Base-by-base conservation (phyloP, 352 stramenopile species). In the Phytopythium boreale region DNA sequence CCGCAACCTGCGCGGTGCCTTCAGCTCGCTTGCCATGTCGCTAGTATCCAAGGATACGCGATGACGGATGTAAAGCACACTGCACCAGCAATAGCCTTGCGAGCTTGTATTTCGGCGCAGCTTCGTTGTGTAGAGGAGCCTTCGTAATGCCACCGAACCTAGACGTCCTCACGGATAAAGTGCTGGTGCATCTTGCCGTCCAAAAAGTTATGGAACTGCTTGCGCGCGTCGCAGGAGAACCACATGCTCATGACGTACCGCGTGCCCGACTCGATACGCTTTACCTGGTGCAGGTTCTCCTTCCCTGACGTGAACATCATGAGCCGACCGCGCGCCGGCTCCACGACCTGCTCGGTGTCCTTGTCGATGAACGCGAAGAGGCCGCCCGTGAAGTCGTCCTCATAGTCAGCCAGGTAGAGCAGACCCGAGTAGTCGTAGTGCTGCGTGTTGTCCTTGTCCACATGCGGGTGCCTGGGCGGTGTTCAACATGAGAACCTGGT, bases 401-500 rank as follows among this genome's bases (percentile, higher is more conserved):
- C 74, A 63, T 91, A 85, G 62, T 94, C 83, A 0, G 85, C 80
- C 11, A 97, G 69, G 60, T 98, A 98, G 10, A 98, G 62, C 31
- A 97, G 70, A 0, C 90, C 89, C 19, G 89, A 97, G 76, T 97
- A 98, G 65, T 97, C 89, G 71, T 98, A 98, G 69, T 98, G 92
- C n/a, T 75, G 76, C 1, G 92, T 98, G 74, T 98, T 98, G 61
- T 96, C 84, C 76, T 97, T 96, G 76, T 98, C 92, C 37, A 97
- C 86, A 52, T 98, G 92, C 22, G 83, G 76, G 65, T 97, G 88
- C 84, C 82, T 93, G 37, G 27, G 60, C 55, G 20, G 53, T 31
- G 56, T 47, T 66, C 29, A 5, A 62, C n/a, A 15, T 60, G 34
- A 70, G 49, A 12, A 41, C 43, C 43, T 24, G 20, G 43, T 26